A percentile compares a stretch with the other conserved stretches of the same genome.
Evolutionary conservation across 2,329 filamentous ascomycete species (phyloP).

Genomic region (Fusarium odoratissimum): DNA sequence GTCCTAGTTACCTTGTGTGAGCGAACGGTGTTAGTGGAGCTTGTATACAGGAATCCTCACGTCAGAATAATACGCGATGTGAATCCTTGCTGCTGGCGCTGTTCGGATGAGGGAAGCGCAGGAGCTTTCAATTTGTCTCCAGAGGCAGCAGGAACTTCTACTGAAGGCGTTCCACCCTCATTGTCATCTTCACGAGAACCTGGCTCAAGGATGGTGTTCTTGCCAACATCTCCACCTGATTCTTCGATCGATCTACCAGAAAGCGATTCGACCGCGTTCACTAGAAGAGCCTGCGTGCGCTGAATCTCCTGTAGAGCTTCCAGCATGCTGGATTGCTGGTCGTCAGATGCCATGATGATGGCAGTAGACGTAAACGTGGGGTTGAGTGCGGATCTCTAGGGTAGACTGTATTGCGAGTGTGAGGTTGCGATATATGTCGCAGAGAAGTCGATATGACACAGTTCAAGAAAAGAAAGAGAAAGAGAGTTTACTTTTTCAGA

Average conservation of each 20-base stretch:
- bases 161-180: slow-evolving; percentile 9
- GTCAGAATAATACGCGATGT: slow-evolving; percentile 68
- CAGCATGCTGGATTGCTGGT: slow-evolving; percentile 40
- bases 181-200: slow-evolving; percentile 21
- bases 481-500: background rate
- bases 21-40: slow-evolving; percentile 6
- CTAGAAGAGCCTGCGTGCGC: slow-evolving; percentile 55
- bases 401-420: slow-evolving; percentile 4
- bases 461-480: background rate
- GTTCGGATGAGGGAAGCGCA: slow-evolving; percentile 43
- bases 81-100: slow-evolving; percentile 60
- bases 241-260: slow-evolving; percentile 46
- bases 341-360: slow-evolving; percentile 41
- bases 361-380: background rate
- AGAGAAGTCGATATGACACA: background rate
- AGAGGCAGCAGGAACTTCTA: slow-evolving; percentile 25
- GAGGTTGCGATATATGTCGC: background rate
- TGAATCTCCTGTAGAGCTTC: slow-evolving; percentile 55
- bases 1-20: slow-evolving; percentile 61
- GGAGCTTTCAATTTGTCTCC: slow-evolving; percentile 40
- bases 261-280: slow-evolving; percentile 55
- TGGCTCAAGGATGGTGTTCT: slow-evolving; percentile 18
- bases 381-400: slow-evolving; percentile 18
- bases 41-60: slow-evolving; percentile 49
- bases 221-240: slow-evolving; percentile 9